phyloP scores from a whole-genome alignment of 257 asterid genomes.

The Lycium barbarum region DNA sequence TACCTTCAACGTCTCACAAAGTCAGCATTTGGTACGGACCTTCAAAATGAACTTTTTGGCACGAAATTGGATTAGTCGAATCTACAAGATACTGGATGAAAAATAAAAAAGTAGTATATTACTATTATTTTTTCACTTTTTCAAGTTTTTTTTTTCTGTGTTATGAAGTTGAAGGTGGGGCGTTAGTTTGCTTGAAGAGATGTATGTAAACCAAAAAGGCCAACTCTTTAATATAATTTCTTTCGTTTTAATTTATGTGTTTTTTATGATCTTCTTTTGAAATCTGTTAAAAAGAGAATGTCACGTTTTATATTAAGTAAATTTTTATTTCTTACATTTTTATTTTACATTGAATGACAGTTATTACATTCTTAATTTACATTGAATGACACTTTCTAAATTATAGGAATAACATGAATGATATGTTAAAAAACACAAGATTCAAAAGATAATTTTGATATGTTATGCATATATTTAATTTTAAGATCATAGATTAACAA shows the following conservation, averaged over 20 bases:
- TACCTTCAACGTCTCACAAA: neutral
- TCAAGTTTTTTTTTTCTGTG: neutral
- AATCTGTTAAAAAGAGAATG: neutral
- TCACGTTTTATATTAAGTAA: neutral
- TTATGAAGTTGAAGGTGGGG: constrained; percentile 15
- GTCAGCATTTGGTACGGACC: neutral
- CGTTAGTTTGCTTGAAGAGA: constrained; percentile 22
- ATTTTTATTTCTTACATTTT: neutral
- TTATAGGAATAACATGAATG: too few species aligned
- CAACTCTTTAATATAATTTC: neutral
- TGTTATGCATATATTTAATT: neutral
- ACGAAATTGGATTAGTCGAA: neutral
- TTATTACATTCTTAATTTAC: neutral
- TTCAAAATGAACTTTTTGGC: neutral
- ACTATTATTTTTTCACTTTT: neutral
- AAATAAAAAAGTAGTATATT: neutral
- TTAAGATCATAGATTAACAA: neutral
- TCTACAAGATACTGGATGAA: neutral
- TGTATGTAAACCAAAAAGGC: neutral
- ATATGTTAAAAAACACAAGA: neutral
- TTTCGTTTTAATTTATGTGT: neutral
- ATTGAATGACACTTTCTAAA: neutral
- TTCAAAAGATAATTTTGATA: neutral
- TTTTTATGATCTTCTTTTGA: neutral
- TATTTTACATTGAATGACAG: neutral